Base-by-base conservation (phyloP, 306 rosid genomes). In the Cucurbita pepo region DNA sequence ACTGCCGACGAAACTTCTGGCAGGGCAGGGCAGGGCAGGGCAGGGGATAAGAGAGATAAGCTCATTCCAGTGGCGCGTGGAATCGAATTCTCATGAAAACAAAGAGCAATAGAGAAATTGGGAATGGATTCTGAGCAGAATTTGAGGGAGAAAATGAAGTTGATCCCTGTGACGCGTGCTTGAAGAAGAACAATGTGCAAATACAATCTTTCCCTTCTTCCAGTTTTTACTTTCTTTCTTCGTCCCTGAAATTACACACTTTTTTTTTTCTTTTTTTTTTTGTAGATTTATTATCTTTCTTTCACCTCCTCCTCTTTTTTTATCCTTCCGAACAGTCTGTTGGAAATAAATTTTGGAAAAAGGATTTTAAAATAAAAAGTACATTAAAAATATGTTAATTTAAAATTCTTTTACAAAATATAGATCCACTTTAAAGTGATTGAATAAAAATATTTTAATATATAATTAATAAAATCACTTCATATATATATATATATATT, bases 1-100 rank as follows among this genome's bases (percentile, higher is more conserved):
- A 69, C 70, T 70, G 76, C 34, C 69, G 75, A 18, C 60, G 67
- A 36, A 74, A 40, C 73, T 72, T 71, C 45, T 15, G 77, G 22
- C 71, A 43, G 34, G 34, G 22, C 71, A 43, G 78, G 77, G 22
- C 71, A 43, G 78, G 77, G 22, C 71, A 43, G 34, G 34, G 22
- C 71, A 43, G 78, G 21, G 21, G 57, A 76, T 43, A 59, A 57
- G 57, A 40, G 9, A 45, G 16, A 16, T 13, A 56, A 41, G 78
- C 22, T 34, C 50, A 14, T 47, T 69, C 22, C 57, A 41, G 73
- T 50, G 58, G 73, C 73, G 58, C 16, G 45, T 50, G 74, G 75
- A 67, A 60, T 77, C 40, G 75, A 21, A 52, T 34, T 19, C 22
- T 69, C 18, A 59, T 44, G 14, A 65, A 54, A 72, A 58, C 52